Base-by-base conservation (phyloP, 768 basidiomycete species). In the Pulveroboletus sp. region DNA sequence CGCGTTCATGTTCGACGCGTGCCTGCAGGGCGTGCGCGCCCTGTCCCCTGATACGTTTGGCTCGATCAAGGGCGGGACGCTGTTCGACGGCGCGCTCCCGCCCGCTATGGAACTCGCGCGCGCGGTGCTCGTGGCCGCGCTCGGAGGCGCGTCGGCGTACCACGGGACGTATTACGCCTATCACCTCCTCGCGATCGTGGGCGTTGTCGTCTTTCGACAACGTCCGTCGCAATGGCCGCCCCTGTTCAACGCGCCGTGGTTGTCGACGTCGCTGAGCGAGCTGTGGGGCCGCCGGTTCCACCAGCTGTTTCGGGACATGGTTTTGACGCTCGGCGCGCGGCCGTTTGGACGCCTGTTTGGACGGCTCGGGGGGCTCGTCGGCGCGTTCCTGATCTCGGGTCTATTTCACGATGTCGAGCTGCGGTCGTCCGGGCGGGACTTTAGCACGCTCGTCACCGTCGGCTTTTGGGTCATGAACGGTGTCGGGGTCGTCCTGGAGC, bases 231-330 rank as follows among this genome's bases (percentile, higher is more conserved):
- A 80, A 43, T 86, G 83, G 80, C 85, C 84, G 0, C 84, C 82
- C 1, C 47, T 80, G 5, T 86, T 85, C 64, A 64, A 77, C 45
- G 36, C 67, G 6, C 86, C 85, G 3, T 86, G 79, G 77, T 39
- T 59, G 22, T 63, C 80, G 11, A 78, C 78, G 3, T 85, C 83
- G 7, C 59, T 87, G 40, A 68, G 71, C 34, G 76, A 85, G 7
- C 77, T 83, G 38, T 88, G 86, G 86, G 71, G 76, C 0, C 63
- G 55, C 41, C 71, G 80, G 23, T 87, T 85, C 85, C 86, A 88
- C 57, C 83, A 85, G 52, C 47, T 81, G 14, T 80, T 85, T 62
- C 75, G 85, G 2, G 73, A 80, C 40, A 57, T 69, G n/a, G 80
- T 87, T 53, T 60, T 83, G 43, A 61, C 64, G 1, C 56, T 79